Evolutionary conservation across 208 protist species (phyloP).

Genomic region (Wallacemonas sp.): DNA sequence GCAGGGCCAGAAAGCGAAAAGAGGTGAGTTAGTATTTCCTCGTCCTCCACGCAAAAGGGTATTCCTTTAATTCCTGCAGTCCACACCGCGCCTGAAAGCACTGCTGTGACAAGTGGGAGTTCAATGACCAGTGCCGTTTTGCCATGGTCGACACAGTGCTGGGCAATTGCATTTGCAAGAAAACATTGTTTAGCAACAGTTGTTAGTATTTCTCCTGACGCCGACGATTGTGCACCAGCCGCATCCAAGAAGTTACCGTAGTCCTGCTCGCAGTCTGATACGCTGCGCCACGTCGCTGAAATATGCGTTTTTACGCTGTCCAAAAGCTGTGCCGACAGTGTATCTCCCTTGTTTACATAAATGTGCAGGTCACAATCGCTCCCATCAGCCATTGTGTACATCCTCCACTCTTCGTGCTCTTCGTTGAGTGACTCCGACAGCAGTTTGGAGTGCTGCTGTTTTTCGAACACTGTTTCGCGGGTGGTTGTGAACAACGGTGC

Average conservation of each 20-base stretch:
- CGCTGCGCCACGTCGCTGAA: background rate
- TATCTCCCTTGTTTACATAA: background rate
- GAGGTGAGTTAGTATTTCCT: background rate
- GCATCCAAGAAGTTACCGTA: background rate
- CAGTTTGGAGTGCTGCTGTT: constrained; percentile 17
- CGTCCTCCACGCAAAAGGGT: background rate
- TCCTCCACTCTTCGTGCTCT: constrained; percentile 8
- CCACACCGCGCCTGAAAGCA: constrained; percentile 6
- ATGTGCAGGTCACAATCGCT: background rate
- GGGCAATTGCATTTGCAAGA: background rate
- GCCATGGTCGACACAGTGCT: background rate
- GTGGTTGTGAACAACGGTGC: background rate
- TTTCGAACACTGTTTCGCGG: constrained; percentile 16
- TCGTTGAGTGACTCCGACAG: constrained; percentile 1
- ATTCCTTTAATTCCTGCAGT: constrained; percentile 1
- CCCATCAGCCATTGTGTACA: constrained; percentile 10
- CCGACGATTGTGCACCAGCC: background rate
- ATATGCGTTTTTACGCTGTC: background rate
- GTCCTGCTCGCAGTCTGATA: background rate
- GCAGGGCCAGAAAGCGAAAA: background rate
- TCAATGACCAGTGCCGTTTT: background rate
- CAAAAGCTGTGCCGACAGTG: background rate
- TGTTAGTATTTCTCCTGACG: background rate
- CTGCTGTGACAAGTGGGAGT: background rate
- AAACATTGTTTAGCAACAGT: background rate